Evolutionary conservation across 1,284 basidiomycete species (phyloP), one percentile per base, ranked within the genome.

Genomic region (Cryptococcus sp.): DNA sequence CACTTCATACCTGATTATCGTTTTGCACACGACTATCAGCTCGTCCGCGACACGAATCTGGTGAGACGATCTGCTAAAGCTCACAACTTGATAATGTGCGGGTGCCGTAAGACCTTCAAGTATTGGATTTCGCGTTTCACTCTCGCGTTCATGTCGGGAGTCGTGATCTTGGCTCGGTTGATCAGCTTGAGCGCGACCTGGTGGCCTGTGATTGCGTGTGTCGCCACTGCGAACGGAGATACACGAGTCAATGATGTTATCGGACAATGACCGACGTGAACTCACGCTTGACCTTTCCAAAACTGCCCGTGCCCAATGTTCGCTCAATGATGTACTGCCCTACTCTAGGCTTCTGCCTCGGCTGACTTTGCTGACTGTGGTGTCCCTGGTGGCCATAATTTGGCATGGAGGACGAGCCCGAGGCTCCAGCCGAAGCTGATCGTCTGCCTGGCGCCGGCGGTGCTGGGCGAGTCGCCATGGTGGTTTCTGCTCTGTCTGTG

Each of bases 141-240:
- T 54, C 95, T 82, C 51, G 87, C 88, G 78, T 91, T 93, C 74
- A 91, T 95, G 80, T 93, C 91, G 68, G 92, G 89, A 63, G 88
- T 87, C 65, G 89, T 88, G 61, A 98, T 97, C 71, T 92, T 93
- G 58, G 90, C 89, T 75, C 95, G 93, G 60, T 92, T 93, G 71
- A 98, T 93, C 74, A 92, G 93, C 82, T 98, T 98, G 89, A 99
- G 93, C 3, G 95, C 95, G 46, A 99, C 95, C 68, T 88, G 88
- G 74, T 97, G 92, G 0, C 93, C 93, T 0, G 95, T 98, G 66
- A 97, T 86, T 46, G 90, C 90, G 77, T 99, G 95, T 15, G 87
- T 87, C 38, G 93, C 95, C 84, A 95, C 93, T 97, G 77, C 15
- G 5, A 53, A 55, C 22, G 63, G 27, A 10, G 27, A 31, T 31